Percentiles rank a stretch among this genome's conserved stretches.
Evolutionary conservation across 805 yeast species (phyloP).

Genomic region (Alloascoidea hylecoeti): DNA sequence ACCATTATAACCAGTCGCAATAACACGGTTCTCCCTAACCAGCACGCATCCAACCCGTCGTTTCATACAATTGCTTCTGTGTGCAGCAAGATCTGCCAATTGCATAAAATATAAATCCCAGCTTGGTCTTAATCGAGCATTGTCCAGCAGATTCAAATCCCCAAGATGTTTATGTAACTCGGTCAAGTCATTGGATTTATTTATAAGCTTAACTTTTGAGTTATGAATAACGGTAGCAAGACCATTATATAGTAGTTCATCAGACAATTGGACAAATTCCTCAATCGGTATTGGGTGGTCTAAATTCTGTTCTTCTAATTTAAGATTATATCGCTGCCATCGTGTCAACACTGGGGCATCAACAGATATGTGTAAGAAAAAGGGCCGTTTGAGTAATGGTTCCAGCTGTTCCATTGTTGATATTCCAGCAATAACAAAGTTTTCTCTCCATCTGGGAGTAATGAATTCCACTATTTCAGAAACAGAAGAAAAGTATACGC

Average conservation of each 20-base stretch:
- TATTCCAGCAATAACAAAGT: slow-evolving; percentile 45
- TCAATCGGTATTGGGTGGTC: no score
- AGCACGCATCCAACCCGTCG: slow-evolving; percentile 94
- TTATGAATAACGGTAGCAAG: slow-evolving; percentile 27
- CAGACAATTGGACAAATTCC: slow-evolving; percentile 21
- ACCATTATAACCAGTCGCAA: slow-evolving; percentile 97
- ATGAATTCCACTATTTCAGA: slow-evolving; percentile 40
- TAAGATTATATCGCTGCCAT: slow-evolving; percentile 7
- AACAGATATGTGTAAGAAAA: slow-evolving; percentile 64
- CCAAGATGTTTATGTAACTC: slow-evolving; percentile 24
- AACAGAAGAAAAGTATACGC: slow-evolving; percentile 20
- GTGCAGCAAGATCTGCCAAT: slow-evolving; percentile 84
- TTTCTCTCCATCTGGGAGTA: slow-evolving; percentile 50
- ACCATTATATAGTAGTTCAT: slow-evolving; percentile 14
- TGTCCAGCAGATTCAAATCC: slow-evolving; percentile 30
- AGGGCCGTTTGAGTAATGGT: slow-evolving; percentile 54
- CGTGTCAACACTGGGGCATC: slow-evolving; percentile 58
- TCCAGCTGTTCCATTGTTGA: slow-evolving; percentile 26
- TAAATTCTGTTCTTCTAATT: slow-evolving; percentile 7
- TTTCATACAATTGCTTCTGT: slow-evolving; percentile 93
- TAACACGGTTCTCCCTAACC: slow-evolving; percentile 70
- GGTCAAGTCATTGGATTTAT: slow-evolving; percentile 24
- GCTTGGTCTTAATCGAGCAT: slow-evolving; percentile 62
- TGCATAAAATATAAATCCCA: slow-evolving; percentile 98
- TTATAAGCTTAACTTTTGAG: slow-evolving; percentile 46